Evolutionary conservation across 768 basidiomycete species (phyloP), one percentile per base, ranked within the genome.

Genomic region (Boletus reticuloceps): DNA sequence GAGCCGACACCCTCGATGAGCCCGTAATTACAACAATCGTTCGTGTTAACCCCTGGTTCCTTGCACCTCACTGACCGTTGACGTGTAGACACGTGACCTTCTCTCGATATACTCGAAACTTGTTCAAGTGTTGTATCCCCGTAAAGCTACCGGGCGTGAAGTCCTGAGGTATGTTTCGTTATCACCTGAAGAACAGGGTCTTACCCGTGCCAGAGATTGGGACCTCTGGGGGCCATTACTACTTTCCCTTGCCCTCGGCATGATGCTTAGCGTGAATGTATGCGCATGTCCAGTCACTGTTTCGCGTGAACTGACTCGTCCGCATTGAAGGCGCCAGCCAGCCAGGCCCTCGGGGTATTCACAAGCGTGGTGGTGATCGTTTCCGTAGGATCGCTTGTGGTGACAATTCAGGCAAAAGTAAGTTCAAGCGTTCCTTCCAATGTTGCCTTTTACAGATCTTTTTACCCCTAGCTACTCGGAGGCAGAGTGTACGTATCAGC

Each of bases 181-280:
- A 38, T 47, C 54, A 12, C 54, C 47, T 17, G 29, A 32, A 34
- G 36, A 31, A 53, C 13, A 39, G 27, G 46, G 14, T 42, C 51
- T 61, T n/a, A 60, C 31, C 32, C 17, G 41, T 39, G 37, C 14
- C 66, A 94, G 94, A 59, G 95, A 98, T 68, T 98, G 95, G 96
- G 96, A 98, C 72, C 79, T 98, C 25, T 98, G 96, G 96, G 95
- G 95, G 4, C 95, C 95, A 12, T 78, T 98, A 4, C 79, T 98
- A 25, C 79, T 94, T 39, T 92, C 88, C 62, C 78, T 95, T 51
- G 69, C 82, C 39, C 80, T 95, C 13, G 89, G 86, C 50, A 86
- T 92, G 42, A 86, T 94, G 78, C 81, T 96, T 19, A 94, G 91
- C 66, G 74, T 93, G 44, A 91, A 91, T 69, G 93, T 91, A 65